Evolutionary conservation across 495 filamentous ascomycete species (phyloP).

Genomic region (Talaromyces ruber): DNA sequence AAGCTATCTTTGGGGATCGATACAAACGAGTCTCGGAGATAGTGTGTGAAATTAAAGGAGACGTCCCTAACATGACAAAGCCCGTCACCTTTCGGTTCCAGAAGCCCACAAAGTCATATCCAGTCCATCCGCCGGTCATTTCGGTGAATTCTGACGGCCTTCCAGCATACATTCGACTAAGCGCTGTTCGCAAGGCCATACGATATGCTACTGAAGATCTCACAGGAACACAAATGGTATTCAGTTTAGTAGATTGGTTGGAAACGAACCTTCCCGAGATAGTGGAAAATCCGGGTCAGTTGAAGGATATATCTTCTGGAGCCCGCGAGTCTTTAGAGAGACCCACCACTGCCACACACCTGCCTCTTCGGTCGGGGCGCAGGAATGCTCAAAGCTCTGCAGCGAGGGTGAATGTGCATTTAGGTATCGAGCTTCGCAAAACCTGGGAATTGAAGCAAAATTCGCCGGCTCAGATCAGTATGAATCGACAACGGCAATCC

Average conservation of each 20-base stretch:
- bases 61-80: slow-evolving; percentile 26
- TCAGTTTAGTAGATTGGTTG: slow-evolving; percentile 82
- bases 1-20: slow-evolving; percentile 68
- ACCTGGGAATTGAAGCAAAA: slow-evolving; percentile 49
- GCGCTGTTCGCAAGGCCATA: slow-evolving; percentile 72
- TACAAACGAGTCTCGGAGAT: slow-evolving; percentile 47
- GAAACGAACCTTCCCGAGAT: slow-evolving; percentile 69
- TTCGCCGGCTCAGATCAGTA: slow-evolving; percentile 53
- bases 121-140: slow-evolving; percentile 64
- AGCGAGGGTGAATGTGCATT: slow-evolving; percentile 23
- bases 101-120: slow-evolving; percentile 55
- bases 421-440: slow-evolving; percentile 34
- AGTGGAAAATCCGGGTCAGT: slow-evolving; percentile 69
- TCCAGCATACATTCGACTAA: slow-evolving; percentile 90
- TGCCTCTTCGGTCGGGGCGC: slow-evolving; percentile 43
- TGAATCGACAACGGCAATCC: slow-evolving; percentile 57
- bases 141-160: slow-evolving; percentile 54
- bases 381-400: slow-evolving; percentile 32
- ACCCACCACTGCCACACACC: slow-evolving; percentile 10
- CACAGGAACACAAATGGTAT: slow-evolving; percentile 79
- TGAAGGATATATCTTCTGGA: slow-evolving; percentile 66
- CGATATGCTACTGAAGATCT: slow-evolving; percentile 57
- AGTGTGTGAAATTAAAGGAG: slow-evolving; percentile 54
- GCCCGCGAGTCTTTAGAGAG: slow-evolving; percentile 15
- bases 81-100: slow-evolving; percentile 41